A percentile compares a stretch with the other conserved stretches of the same genome.
Conservation (phyloP, 345 rosid species). For the Theobroma cacao region DNA sequence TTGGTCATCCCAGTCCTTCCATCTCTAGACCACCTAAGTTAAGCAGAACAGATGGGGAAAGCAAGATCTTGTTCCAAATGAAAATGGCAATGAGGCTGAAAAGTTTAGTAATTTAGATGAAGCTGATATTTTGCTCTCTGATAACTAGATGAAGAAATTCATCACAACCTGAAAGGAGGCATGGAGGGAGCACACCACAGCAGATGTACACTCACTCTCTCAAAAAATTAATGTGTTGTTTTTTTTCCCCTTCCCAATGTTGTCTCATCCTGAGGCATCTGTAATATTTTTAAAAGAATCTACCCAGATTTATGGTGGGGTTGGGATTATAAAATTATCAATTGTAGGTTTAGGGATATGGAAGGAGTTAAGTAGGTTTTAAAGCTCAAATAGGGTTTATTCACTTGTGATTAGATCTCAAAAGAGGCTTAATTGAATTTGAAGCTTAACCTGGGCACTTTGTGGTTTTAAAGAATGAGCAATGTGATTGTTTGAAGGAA, state of each 20-base stretch:
- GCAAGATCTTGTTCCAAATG: slow-evolving; percentile 24
- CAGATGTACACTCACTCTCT: slow-evolving; percentile 41
- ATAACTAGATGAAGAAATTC: slow-evolving; percentile 46
- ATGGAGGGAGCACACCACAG: slow-evolving; percentile 53
- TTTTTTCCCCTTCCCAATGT: background rate
- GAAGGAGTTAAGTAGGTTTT: background rate
- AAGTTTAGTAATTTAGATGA: slow-evolving; percentile 27
- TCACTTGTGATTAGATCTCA: background rate
- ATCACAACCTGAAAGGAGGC: slow-evolving; percentile 82
- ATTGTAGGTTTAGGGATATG: slow-evolving; percentile 5
- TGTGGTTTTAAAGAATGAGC: background rate
- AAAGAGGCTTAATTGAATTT: background rate
- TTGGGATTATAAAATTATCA: background rate
- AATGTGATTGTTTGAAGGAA: background rate
- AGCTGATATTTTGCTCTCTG: slow-evolving; percentile 46
- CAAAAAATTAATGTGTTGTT: background rate
- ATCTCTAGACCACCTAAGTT: slow-evolving; percentile 33
- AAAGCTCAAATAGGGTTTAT: background rate
- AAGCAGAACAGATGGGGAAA: slow-evolving; percentile 30
- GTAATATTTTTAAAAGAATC: background rate
- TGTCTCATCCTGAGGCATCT: background rate
- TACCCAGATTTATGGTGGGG: background rate
- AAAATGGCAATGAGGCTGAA: slow-evolving; percentile 24
- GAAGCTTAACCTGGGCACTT: background rate
- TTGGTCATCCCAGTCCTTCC: slow-evolving; percentile 26